These are phyloP conservation scores for Tuber calosporum DNA, from an alignment of 495 filamentous ascomycete species.

Conservation along the genomic window DNA sequence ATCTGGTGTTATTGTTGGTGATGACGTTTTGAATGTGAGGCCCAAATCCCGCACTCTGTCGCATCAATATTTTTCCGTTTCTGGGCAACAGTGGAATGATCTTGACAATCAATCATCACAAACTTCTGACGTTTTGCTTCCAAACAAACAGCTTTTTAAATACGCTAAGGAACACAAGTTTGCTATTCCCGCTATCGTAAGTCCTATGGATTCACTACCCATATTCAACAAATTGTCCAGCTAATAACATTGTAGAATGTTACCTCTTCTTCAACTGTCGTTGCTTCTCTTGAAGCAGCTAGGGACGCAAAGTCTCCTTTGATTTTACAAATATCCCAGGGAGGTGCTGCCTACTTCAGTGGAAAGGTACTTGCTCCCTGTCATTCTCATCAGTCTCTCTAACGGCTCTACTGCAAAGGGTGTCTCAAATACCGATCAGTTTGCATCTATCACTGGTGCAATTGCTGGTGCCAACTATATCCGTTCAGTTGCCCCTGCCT, in stretches of 20 bases:
- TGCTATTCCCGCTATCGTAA: constrained; percentile 83
- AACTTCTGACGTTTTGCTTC: background rate
- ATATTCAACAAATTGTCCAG: constrained; percentile 16
- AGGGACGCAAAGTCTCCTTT: constrained; percentile 79
- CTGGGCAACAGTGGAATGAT: background rate
- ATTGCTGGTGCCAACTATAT: constrained; percentile 90
- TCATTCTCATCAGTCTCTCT: background rate
- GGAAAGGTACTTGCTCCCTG: constrained; percentile 52
- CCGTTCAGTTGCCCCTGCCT: constrained; percentile 74
- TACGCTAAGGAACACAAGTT: constrained; percentile 77
- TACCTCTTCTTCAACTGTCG: constrained; percentile 82
- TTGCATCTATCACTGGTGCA: constrained; percentile 77
- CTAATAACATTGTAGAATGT: constrained; percentile 54
- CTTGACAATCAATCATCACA: background rate
- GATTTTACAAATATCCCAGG: constrained; percentile 86
- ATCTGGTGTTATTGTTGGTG: constrained; percentile 77
- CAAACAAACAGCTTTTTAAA: constrained; percentile 60
- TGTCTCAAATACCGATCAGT: constrained; percentile 75
- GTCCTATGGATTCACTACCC: constrained; percentile 39
- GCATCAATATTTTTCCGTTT: constrained; percentile 21
- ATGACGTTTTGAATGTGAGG: constrained; percentile 59
- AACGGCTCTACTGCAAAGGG: constrained; percentile 47
- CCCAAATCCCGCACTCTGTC: constrained; percentile 7
- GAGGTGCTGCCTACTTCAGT: constrained; percentile 88
- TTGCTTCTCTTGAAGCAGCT: constrained; percentile 86